Evolutionary conservation across 2,329 filamentous ascomycete genomes (phyloP).

Genomic region (Thyridium curvatum): DNA sequence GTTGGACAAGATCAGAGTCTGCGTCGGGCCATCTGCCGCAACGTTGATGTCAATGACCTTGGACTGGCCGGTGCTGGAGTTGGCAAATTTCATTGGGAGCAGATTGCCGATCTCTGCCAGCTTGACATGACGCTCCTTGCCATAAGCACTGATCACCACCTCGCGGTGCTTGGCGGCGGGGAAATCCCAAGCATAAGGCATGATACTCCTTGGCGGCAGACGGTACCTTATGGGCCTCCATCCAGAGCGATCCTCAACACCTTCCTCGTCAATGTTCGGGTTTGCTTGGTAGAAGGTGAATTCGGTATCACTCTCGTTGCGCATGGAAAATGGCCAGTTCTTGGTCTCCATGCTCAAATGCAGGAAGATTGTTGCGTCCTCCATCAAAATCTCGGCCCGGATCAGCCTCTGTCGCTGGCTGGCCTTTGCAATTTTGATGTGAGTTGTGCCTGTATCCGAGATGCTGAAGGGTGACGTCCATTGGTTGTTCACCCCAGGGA

Average conservation of each 20-base stretch:
- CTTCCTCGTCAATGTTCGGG: slow-evolving; percentile 88
- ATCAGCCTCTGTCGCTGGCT: slow-evolving; percentile 86
- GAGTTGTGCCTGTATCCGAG: slow-evolving; percentile 83
- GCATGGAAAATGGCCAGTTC: slow-evolving; percentile 98
- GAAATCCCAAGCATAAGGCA: slow-evolving; percentile 99
- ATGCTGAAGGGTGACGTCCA: slow-evolving; percentile 99
- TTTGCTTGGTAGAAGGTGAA: slow-evolving; percentile 96
- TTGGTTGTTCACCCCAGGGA: slow-evolving; percentile 89
- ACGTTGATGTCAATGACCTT: slow-evolving; percentile 98
- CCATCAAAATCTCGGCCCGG: slow-evolving; percentile 83
- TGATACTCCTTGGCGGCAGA: slow-evolving; percentile 88
- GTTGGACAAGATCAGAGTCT: slow-evolving; percentile 89
- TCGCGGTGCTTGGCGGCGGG: slow-evolving; percentile 96
- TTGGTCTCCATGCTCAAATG: slow-evolving; percentile 86
- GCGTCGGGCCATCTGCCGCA: slow-evolving; percentile 88
- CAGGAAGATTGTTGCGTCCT: slow-evolving; percentile 88
- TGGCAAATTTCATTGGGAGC: slow-evolving; percentile 82
- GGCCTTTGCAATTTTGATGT: slow-evolving; percentile 88
- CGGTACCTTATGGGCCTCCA: slow-evolving; percentile 93
- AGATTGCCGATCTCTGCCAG: slow-evolving; percentile 94
- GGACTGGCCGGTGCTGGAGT: slow-evolving; percentile 54
- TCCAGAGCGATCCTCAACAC: slow-evolving; percentile 72
- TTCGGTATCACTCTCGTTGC: slow-evolving; percentile 94
- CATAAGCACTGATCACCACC: slow-evolving; percentile 72
- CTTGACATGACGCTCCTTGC: slow-evolving; percentile 85